Percentiles rank a stretch among this genome's conserved stretches.
Conservation (phyloP, 1,139 yeast species). For the Candida mesenterica region DNA sequence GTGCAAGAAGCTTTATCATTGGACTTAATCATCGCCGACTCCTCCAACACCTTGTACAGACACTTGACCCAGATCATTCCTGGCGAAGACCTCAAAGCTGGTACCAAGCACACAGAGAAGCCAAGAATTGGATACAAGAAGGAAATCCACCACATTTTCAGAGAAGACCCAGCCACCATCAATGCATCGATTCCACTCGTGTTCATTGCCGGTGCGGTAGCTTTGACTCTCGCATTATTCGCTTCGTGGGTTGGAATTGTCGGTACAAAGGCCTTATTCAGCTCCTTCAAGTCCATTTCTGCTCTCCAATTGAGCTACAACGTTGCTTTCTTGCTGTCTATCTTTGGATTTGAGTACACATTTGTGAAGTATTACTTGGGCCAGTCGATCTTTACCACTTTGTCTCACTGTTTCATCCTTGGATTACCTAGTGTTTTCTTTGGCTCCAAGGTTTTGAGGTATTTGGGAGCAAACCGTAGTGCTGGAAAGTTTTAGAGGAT, state of each 20-base stretch:
- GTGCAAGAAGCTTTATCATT: slow-evolving; percentile 31
- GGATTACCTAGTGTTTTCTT: slow-evolving; percentile 58
- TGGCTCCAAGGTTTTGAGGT: slow-evolving; percentile 63
- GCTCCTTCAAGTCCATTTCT: slow-evolving; percentile 28
- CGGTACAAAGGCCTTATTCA: slow-evolving; percentile 42
- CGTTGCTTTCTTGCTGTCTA: slow-evolving; percentile 49
- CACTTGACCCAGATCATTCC: slow-evolving; percentile 36
- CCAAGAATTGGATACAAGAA: slow-evolving; percentile 54
- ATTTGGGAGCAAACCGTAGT: slow-evolving; percentile 34
- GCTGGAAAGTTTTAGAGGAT: slow-evolving; percentile 30
- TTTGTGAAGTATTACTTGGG: slow-evolving; percentile 72
- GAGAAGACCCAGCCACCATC: slow-evolving; percentile 53
- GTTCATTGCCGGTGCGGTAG: slow-evolving; percentile 48
- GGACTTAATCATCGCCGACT: slow-evolving; percentile 34
- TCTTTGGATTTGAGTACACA: slow-evolving; percentile 59
- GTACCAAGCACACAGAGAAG: slow-evolving; percentile 23
- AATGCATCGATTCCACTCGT: slow-evolving; percentile 52
- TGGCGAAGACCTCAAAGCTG: slow-evolving; percentile 24
- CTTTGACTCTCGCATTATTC: slow-evolving; percentile 43
- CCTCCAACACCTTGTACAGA: slow-evolving; percentile 24
- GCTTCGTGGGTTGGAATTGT: slow-evolving; percentile 48
- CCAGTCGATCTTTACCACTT: slow-evolving; percentile 67
- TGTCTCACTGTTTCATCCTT: slow-evolving; percentile 50
- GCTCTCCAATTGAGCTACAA: slow-evolving; percentile 32
- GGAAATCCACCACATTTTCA: slow-evolving; percentile 72